These are phyloP conservation scores for Cutaneotrichosporon sp. DNA, from an alignment of 1,284 basidiomycete genomes.

Conservation along the genomic window DNA sequence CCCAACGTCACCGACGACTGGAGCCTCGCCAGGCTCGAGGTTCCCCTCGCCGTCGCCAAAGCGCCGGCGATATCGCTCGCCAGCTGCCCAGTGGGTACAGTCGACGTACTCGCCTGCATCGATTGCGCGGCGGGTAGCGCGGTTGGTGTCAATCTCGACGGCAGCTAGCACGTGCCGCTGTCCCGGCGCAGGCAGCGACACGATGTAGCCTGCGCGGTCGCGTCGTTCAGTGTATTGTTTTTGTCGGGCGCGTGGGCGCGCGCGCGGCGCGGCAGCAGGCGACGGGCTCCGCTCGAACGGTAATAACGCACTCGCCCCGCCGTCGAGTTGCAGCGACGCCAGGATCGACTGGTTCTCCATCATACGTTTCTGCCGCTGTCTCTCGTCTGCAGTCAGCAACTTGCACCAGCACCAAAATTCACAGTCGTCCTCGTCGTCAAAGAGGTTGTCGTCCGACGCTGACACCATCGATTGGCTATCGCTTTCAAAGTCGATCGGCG, in stretches of 20 bases:
- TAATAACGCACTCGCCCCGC: background rate
- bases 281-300: background rate
- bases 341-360: constrained; percentile 6
- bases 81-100: constrained; percentile 22
- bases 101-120: constrained; percentile 31
- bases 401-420: too few species aligned
- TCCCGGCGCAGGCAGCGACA: constrained; percentile 26
- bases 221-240: background rate
- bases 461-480: too few species aligned
- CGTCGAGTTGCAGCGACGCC: constrained; percentile 3
- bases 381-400: constrained; percentile 13
- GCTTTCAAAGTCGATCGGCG: too few species aligned
- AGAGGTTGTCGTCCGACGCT: too few species aligned
- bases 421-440: constrained; percentile 4
- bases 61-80: constrained; percentile 32
- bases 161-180: constrained; percentile 31
- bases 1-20: constrained; percentile 24
- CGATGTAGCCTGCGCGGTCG: constrained; percentile 31
- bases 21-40: constrained; percentile 18
- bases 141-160: constrained; percentile 32
- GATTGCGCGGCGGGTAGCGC: constrained; percentile 21
- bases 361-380: constrained; percentile 8
- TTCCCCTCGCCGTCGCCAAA: constrained; percentile 25
- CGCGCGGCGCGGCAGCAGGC: background rate
- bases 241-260: background rate